phyloP scores from a whole-genome alignment of 345 rosid genomes.

The Mangifera indica region DNA sequence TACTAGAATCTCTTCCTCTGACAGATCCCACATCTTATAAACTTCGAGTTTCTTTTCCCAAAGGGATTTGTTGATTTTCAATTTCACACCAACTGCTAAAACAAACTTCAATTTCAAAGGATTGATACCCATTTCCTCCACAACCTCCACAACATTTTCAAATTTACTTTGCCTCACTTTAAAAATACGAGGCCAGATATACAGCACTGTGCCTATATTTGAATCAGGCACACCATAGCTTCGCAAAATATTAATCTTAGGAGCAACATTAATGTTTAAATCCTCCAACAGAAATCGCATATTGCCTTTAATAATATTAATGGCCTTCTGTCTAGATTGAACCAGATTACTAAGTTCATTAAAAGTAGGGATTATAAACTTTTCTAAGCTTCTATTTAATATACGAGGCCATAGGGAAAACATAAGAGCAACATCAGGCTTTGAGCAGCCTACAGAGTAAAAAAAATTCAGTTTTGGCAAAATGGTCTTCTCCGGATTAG shows the following conservation, averaged over 20 bases:
- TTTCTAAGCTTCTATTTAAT: constrained; percentile 13
- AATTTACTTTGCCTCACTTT: not conserved
- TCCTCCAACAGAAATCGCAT: not conserved
- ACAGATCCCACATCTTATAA: constrained; percentile 36
- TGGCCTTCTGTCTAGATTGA: not conserved
- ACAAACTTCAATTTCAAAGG: constrained; percentile 21
- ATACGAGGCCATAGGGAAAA: not conserved
- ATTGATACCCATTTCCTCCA: constrained; percentile 27
- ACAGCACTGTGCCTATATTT: not conserved
- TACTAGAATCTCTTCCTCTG: constrained; percentile 20
- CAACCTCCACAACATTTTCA: constrained; percentile 18
- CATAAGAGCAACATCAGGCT: not conserved
- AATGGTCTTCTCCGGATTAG: not conserved
- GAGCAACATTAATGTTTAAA: not conserved
- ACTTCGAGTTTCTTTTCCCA: constrained; percentile 27
- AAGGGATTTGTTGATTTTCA: constrained; percentile 6
- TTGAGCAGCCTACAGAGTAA: constrained; percentile 15
- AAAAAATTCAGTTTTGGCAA: constrained; percentile 18
- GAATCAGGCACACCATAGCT: constrained; percentile 19
- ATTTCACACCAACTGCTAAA: constrained; percentile 3
- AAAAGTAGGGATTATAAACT: constrained; percentile 17
- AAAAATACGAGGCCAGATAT: not conserved
- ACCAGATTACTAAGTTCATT: constrained; percentile 6
- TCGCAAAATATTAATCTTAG: constrained; percentile 1
- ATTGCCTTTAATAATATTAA: not conserved